Percentiles rank a stretch among this genome's conserved stretches.
These are phyloP conservation scores for Claviceps humidiphila DNA, from an alignment of 2,329 filamentous ascomycete genomes.

Conservation along the genomic window DNA sequence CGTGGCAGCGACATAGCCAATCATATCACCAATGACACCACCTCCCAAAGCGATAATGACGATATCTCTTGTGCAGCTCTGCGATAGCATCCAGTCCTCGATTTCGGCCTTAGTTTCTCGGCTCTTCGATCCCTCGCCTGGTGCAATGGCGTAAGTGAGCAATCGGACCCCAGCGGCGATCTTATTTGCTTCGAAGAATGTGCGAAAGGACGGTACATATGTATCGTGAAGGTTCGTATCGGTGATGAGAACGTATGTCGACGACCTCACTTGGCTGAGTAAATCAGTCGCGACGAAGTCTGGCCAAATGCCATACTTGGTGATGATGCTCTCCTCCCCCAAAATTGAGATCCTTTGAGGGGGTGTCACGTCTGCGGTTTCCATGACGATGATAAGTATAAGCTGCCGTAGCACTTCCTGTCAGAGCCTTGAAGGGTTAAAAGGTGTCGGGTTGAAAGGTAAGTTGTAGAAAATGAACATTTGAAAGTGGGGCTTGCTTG, in stretches of 20 bases:
- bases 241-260: slow-evolving; percentile 92
- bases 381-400: slow-evolving; percentile 11
- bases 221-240: slow-evolving; percentile 78
- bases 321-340: slow-evolving; percentile 78
- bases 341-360: slow-evolving; percentile 64
- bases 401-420: neutral
- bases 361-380: slow-evolving; percentile 13
- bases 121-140: slow-evolving; percentile 87
- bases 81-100: slow-evolving; percentile 90
- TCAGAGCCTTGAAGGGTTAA: neutral
- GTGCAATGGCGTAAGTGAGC: slow-evolving; percentile 74
- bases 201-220: slow-evolving; percentile 67
- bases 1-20: slow-evolving; percentile 91
- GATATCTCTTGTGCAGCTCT: slow-evolving; percentile 88
- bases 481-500: neutral
- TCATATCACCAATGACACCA: slow-evolving; percentile 95
- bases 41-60: slow-evolving; percentile 90
- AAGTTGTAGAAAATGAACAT: neutral
- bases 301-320: slow-evolving; percentile 84
- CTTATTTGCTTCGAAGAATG: slow-evolving; percentile 19
- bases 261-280: slow-evolving; percentile 61
- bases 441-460: neutral
- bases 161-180: slow-evolving; percentile 42
- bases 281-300: slow-evolving; percentile 72
- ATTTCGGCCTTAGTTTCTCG: slow-evolving; percentile 88